Evolutionary conservation across 164 flowering plant species (phyloP).

Genomic region (Sedum album): DNA sequence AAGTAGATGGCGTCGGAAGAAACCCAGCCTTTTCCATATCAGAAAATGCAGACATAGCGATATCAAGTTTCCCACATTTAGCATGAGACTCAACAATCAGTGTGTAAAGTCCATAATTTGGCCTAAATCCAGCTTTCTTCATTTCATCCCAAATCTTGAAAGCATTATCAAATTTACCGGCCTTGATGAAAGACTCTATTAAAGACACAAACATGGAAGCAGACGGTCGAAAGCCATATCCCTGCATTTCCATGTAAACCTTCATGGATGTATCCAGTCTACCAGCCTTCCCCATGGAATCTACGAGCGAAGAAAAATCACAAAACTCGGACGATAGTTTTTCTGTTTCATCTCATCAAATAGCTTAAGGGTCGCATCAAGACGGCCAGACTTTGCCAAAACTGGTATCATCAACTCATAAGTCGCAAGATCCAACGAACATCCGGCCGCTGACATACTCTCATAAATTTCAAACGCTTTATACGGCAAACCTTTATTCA

Average conservation of each 20-base stretch:
- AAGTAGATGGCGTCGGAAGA: conserved; percentile 85
- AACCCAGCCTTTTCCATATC: conserved; percentile 98
- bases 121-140: conserved; percentile 82
- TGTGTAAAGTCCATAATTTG: conserved; percentile 84
- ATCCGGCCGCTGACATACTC: conserved; percentile 55
- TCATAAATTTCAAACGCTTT: conserved; percentile 86
- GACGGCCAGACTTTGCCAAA: conserved; percentile 87
- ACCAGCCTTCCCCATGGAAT: conserved; percentile 98
- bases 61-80: conserved; percentile 91
- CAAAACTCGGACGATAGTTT: conserved; percentile 15
- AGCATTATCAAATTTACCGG: conserved; percentile 84
- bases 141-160: conserved; percentile 89
- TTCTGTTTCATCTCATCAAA: conserved; percentile 38
- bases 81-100: conserved; percentile 91
- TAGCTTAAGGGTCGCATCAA: conserved; percentile 86
- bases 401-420: conserved; percentile 91
- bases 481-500: conserved; percentile 81
- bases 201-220: conserved; percentile 70
- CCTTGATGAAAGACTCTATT: conserved; percentile 85
- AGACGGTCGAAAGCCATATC: conserved; percentile 56
- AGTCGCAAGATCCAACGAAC: conserved; percentile 62
- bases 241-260: conserved; percentile 82
- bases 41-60: conserved; percentile 68
- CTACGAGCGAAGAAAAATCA: conserved; percentile 63
- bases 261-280: conserved; percentile 85